phyloP scores from a whole-genome alignment of 331 rosid species.

The Pyrus hybrid region DNA sequence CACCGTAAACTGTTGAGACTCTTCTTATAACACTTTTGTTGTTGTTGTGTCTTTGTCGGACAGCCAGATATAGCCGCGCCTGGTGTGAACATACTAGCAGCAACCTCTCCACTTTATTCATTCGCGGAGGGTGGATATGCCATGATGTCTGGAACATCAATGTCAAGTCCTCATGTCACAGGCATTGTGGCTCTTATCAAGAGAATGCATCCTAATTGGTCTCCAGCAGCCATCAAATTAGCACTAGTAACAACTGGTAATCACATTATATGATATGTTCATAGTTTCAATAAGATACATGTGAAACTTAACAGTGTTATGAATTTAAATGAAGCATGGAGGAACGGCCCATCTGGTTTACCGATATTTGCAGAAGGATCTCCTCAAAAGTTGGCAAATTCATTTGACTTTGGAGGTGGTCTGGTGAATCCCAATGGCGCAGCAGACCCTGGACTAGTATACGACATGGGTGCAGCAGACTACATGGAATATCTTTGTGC shows the following conservation, averaged over 20 bases:
- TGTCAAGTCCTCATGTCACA: conserved; percentile 48
- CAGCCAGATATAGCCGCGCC: conserved; percentile 61
- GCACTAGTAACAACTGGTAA: conserved; percentile 46
- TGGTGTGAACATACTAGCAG: conserved; percentile 10
- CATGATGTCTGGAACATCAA: conserved; percentile 44
- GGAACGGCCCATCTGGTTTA: conserved; percentile 27
- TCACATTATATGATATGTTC: neutral
- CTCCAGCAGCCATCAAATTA: conserved; percentile 52
- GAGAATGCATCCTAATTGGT: conserved; percentile 38
- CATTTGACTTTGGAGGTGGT: conserved; percentile 50
- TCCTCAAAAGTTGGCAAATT: conserved; percentile 35
- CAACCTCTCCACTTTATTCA: conserved; percentile 12
- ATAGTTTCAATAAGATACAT: neutral
- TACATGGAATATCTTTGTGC: conserved; percentile 37
- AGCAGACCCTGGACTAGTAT: conserved; percentile 46
- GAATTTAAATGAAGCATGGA: conserved; percentile 31
- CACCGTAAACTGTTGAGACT: neutral
- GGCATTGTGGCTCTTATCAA: conserved; percentile 51
- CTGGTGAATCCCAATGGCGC: conserved; percentile 42
- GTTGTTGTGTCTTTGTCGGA: neutral
- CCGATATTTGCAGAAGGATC: conserved; percentile 39
- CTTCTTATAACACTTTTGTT: neutral
- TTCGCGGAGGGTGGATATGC: conserved; percentile 11
- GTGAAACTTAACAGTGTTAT: neutral
- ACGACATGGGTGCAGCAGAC: conserved; percentile 33